These are phyloP conservation scores for Coriaria nepalensis DNA, from an alignment of 306 rosid genomes.

Conservation along the genomic window DNA sequence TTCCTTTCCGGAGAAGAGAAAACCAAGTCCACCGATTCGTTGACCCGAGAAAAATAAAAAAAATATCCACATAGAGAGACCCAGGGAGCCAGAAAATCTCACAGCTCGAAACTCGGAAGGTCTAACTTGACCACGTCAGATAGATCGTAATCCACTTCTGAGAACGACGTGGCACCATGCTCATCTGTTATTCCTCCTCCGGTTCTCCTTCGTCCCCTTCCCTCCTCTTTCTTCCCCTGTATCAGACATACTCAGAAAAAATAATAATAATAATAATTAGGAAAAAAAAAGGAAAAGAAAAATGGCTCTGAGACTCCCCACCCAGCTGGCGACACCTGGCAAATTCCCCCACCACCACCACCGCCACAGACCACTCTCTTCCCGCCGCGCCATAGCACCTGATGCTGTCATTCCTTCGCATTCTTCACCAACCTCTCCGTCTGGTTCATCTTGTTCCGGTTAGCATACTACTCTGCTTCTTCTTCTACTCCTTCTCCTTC, in stretches of 20 bases:
- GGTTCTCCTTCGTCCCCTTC: no score
- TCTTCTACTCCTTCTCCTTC: neutral
- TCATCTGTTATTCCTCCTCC: conserved; percentile 10
- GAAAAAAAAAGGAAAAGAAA: conserved; percentile 6
- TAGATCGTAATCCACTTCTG: conserved; percentile 17
- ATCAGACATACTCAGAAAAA: conserved; percentile 1
- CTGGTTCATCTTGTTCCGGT: conserved; percentile 18
- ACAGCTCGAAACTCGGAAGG: no score
- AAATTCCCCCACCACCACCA: conserved; percentile 9
- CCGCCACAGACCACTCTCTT: conserved; percentile 28
- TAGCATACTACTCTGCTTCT: conserved; percentile 3
- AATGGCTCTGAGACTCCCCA: conserved; percentile 49
- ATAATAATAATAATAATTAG: neutral
- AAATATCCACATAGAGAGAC: no score
- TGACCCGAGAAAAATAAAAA: no score
- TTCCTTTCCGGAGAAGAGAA: no score
- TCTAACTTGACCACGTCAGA: no score
- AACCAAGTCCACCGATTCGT: no score
- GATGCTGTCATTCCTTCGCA: conserved; percentile 14
- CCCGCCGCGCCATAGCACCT: conserved; percentile 29
- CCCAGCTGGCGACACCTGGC: conserved; percentile 31
- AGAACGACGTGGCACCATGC: conserved; percentile 36
- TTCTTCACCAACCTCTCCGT: conserved; percentile 10
- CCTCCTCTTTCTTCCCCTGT: neutral
- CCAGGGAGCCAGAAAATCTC: no score